Conservation (phyloP, 192 early-diverging fungal species). For the Coemansia sp. region DNA sequence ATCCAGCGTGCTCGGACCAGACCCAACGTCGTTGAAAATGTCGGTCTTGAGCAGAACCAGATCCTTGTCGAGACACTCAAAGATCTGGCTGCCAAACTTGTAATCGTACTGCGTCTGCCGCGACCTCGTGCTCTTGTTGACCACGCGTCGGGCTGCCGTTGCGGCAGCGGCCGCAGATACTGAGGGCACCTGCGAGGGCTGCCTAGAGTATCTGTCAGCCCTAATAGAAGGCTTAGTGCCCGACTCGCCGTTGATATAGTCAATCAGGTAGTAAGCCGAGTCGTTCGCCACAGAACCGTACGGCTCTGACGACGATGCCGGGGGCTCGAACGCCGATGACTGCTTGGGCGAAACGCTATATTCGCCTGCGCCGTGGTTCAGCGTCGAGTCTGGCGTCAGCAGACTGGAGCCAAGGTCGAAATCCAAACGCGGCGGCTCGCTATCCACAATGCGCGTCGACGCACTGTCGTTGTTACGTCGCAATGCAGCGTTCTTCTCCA, state of each 20-base stretch:
- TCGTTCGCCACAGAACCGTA: conserved; percentile 11
- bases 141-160: conserved; percentile 29
- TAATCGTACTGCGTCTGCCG: conserved; percentile 53
- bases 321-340: not conserved
- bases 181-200: not conserved
- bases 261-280: conserved; percentile 44
- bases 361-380: conserved; percentile 23
- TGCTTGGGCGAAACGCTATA: not conserved
- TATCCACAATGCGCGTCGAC: conserved; percentile 1
- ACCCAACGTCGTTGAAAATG: conserved; percentile 24
- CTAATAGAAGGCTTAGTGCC: no score
- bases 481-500: conserved; percentile 1
- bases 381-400: conserved; percentile 38
- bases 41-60: conserved; percentile 43
- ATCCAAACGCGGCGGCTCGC: conserved; percentile 32
- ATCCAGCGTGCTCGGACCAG: not conserved
- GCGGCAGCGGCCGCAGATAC: not conserved
- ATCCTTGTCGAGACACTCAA: conserved; percentile 47
- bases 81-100: conserved; percentile 52
- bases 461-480: not conserved
- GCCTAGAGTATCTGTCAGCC: no score
- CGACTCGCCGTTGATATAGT: conserved; percentile 31
- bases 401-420: conserved; percentile 41
- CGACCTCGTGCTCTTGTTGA: conserved; percentile 40
- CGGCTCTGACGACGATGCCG: not conserved